Evolutionary conservation across 2,329 filamentous ascomycete species (phyloP), one percentile per base, ranked within the genome.

Genomic region (Dactylellina leptospora): DNA sequence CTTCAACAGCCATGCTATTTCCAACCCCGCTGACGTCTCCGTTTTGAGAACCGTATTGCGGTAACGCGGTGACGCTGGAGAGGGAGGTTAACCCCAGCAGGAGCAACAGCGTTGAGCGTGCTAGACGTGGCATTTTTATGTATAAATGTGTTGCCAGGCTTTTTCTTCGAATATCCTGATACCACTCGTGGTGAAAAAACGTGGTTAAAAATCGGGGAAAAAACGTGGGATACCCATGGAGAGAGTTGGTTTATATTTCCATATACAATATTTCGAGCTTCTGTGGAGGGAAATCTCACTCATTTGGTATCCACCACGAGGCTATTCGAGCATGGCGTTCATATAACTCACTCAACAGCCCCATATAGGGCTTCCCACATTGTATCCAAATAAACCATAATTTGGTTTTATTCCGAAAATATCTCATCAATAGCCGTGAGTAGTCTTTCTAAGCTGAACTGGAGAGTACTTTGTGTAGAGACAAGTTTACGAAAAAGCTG

Each of bases 121-220:
- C 27, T 11, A 58, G 36, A n/a, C 45, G 58, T 63, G 58, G 51
- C 66, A 71, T 71, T 55, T 71, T 58, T 33, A 6, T 25, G 5
- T 1, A 0, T 28, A 30, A 13, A 25, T 69, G 63, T 48, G 56
- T 71, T 71, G 66, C 36, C n/a, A 36, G 36, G 18, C 36, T 40
- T 16, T 6, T 54, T 25, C 11, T 54, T 3, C 9, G n/a, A n/a
- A n/a, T n/a, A n/a, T n/a, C n/a, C n/a, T n/a, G n/a, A n/a, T n/a
- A n/a, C n/a, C n/a, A n/a, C n/a, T n/a, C n/a, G n/a, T n/a, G n/a
- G n/a, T 16, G 10, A 27, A 23, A 18, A 40, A 55, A 42, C 33
- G 36, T 55, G 51, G 20, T 53, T 25, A 18, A 33, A 18, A 33
- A 8, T n/a, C 13, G 25, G 9, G 3, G 11, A 33, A 13, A 38